Conservation (phyloP, 768 basidiomycete species). For the Lentinula guzmanii region DNA sequence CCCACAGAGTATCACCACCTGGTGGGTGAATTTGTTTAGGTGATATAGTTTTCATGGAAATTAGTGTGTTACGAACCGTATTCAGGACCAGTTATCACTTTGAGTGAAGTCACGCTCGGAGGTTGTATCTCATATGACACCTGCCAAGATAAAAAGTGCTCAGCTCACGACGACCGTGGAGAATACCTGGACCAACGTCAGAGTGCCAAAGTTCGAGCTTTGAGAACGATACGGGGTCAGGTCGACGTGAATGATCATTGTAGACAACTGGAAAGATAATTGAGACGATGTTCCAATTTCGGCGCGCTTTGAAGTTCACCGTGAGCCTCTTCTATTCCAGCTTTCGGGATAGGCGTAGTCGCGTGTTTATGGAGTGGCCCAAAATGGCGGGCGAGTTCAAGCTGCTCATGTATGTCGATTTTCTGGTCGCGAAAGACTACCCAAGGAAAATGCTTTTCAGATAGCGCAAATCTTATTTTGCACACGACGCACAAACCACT, state of each 20-base stretch:
- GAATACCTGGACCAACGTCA: slow-evolving; percentile 40
- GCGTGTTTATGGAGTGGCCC: slow-evolving; percentile 81
- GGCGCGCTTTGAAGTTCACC: slow-evolving; percentile 28
- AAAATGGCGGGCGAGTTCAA: slow-evolving; percentile 65
- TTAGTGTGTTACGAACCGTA: slow-evolving; percentile 30
- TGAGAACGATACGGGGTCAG: slow-evolving; percentile 59
- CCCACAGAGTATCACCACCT: slow-evolving; percentile 73
- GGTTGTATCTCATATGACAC: slow-evolving; percentile 78
- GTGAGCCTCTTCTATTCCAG: slow-evolving; percentile 73
- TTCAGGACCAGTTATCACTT: slow-evolving; percentile 64
- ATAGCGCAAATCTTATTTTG: background rate
- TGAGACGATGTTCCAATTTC: background rate
- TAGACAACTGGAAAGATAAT: slow-evolving; percentile 50
- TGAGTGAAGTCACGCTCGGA: slow-evolving; percentile 74
- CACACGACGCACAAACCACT: slow-evolving; percentile 55
- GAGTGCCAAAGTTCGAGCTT: slow-evolving; percentile 79
- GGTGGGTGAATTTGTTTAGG: background rate
- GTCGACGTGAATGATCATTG: slow-evolving; percentile 57
- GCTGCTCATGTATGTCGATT: slow-evolving; percentile 59
- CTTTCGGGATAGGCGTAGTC: slow-evolving; percentile 71
- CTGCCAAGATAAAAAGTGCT: slow-evolving; percentile 13
- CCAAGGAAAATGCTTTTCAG: background rate
- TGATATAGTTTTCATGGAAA: background rate
- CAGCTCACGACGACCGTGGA: background rate
- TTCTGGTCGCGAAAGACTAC: slow-evolving; percentile 75